Evolutionary conservation across 139 green algal genomes (phyloP).

Genomic region (Picochlorum costavermella): DNA sequence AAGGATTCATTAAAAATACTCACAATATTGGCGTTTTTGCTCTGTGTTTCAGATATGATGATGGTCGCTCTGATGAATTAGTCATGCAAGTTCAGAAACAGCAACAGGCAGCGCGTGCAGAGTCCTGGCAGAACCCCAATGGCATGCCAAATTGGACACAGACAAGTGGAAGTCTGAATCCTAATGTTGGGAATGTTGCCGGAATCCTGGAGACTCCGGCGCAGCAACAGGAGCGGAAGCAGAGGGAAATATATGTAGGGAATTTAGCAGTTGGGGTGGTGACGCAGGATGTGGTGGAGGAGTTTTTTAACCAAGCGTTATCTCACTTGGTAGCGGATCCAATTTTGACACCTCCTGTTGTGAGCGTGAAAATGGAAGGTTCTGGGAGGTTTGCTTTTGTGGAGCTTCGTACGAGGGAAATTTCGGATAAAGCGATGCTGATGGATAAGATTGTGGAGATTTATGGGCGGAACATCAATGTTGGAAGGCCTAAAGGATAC

Average conservation of each 20-base stretch:
- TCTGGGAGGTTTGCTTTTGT: conserved; percentile 82
- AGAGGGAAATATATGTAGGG: conserved; percentile 76
- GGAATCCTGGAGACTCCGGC: conserved; percentile 8
- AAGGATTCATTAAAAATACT: no score
- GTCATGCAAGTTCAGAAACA: not conserved
- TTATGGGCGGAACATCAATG: conserved; percentile 67
- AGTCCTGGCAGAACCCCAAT: no score
- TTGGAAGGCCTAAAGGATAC: conserved; percentile 85
- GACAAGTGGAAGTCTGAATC: no score
- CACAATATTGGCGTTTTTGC: no score
- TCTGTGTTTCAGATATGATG: no score
- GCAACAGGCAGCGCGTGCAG: not conserved
- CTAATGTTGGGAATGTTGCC: no score
- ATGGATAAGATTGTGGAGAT: conserved; percentile 84
- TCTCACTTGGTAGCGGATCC: conserved; percentile 53
- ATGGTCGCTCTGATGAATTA: no score
- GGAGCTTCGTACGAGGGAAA: conserved; percentile 70
- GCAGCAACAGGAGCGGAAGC: conserved; percentile 44
- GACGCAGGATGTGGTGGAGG: conserved; percentile 56
- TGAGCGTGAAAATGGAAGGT: conserved; percentile 34
- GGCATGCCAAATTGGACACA: no score
- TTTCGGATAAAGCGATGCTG: conserved; percentile 62
- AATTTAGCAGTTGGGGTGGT: conserved; percentile 77
- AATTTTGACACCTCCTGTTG: conserved; percentile 55
- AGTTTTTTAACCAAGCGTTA: conserved; percentile 76